Percentiles rank a stretch among this genome's conserved stretches.
These are phyloP conservation scores for Scortechinia acanthostroma DNA, from an alignment of 2,329 filamentous ascomycete genomes.

Conservation along the genomic window DNA sequence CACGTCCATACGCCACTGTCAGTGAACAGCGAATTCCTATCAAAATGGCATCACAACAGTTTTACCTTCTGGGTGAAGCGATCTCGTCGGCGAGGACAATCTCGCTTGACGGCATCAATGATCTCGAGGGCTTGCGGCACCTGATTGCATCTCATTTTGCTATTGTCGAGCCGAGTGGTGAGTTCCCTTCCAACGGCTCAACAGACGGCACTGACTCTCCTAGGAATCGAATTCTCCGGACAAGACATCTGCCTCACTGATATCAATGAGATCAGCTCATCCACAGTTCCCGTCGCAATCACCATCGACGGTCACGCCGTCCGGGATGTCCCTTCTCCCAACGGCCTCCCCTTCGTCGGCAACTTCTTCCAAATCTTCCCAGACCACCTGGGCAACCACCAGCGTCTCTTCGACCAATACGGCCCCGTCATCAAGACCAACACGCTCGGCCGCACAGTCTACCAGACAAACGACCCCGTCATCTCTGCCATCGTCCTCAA, in stretches of 20 bases:
- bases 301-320: conserved; percentile 39
- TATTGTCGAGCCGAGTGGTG: conserved; percentile 30
- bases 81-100: conserved; percentile 23
- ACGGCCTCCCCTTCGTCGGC: conserved; percentile 15
- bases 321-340: conserved; percentile 35
- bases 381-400: conserved; percentile 24
- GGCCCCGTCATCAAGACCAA: conserved; percentile 20
- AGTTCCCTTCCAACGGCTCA: conserved; percentile 1
- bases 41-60: conserved; percentile 25
- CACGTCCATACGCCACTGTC: no score
- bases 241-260: conserved; percentile 18
- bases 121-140: conserved; percentile 26
- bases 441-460: conserved; percentile 14
- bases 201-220: neutral
- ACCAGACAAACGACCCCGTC: conserved; percentile 2
- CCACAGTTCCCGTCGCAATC: conserved; percentile 25
- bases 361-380: conserved; percentile 22
- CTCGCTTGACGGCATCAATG: conserved; percentile 20
- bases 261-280: conserved; percentile 22
- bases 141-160: conserved; percentile 31
- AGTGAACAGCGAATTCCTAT: no score
- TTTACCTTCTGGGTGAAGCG: conserved; percentile 31
- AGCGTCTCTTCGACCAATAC: conserved; percentile 21
- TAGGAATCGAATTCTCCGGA: conserved; percentile 17
- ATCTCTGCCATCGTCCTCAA: neutral